Evolutionary conservation across 2,329 filamentous ascomycete genomes (phyloP).

Genomic region (Lasiodiplodia citricola): DNA sequence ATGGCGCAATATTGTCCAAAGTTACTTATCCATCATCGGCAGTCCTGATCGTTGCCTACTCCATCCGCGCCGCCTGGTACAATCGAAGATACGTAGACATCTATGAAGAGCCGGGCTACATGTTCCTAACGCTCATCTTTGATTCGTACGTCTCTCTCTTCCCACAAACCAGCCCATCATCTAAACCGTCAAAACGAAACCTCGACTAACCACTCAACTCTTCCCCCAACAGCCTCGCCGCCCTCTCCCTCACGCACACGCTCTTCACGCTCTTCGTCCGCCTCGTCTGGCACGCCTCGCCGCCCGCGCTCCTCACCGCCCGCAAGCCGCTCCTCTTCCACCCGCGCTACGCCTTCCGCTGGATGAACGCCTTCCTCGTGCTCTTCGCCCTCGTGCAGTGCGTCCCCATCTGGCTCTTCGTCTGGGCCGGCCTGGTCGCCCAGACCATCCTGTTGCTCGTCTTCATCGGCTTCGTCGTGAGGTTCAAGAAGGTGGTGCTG

Average conservation of each 20-base stretch:
- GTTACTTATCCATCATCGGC: not conserved
- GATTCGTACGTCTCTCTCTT: not conserved
- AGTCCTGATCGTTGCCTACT: not conserved
- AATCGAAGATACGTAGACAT: not conserved
- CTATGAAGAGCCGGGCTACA: not conserved
- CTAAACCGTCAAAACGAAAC: not conserved
- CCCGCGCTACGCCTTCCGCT: not conserved
- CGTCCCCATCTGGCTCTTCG: not conserved
- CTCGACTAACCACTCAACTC: too few relatives aligned
- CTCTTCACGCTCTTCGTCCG: not conserved
- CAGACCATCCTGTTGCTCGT: not conserved
- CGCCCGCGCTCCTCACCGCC: not conserved
- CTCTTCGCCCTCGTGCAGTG: not conserved
- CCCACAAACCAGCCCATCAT: too few relatives aligned
- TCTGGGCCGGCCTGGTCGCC: not conserved
- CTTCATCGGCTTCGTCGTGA: not conserved
- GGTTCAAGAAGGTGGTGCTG: not conserved
- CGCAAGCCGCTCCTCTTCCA: not conserved
- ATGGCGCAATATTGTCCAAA: too few relatives aligned
- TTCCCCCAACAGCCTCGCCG: not conserved
- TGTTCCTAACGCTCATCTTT: not conserved
- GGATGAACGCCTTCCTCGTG: not conserved
- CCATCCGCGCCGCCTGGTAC: not conserved
- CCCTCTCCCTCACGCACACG: not conserved
- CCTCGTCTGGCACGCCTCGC: not conserved